These are phyloP conservation scores for Berberis thunbergii DNA, from an alignment of 164 flowering plant genomes.

Conservation along the genomic window DNA sequence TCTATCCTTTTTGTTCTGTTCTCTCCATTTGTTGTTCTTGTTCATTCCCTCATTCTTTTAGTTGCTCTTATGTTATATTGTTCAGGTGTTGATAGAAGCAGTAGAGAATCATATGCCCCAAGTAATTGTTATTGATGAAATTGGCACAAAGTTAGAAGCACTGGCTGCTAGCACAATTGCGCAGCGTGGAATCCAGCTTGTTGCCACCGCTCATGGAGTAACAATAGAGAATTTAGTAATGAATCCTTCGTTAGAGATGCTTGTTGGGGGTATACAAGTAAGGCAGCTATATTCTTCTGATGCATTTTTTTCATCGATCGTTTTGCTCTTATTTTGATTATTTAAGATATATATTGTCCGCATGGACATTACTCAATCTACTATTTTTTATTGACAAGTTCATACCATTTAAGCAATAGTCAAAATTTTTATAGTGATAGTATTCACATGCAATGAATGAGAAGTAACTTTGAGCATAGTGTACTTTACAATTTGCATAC, in stretches of 20 bases:
- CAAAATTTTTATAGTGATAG: no score
- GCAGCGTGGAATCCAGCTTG: conserved; percentile 94
- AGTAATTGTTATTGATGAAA: conserved; percentile 95
- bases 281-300: not conserved
- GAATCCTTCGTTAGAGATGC: conserved; percentile 93
- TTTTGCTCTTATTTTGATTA: not conserved
- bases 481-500: no score
- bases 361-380: no score
- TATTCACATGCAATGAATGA: no score
- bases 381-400: no score
- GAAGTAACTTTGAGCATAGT: no score
- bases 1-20: no score
- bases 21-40: no score
- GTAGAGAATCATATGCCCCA: conserved; percentile 99
- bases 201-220: conserved; percentile 96
- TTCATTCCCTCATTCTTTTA: no score
- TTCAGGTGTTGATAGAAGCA: conserved; percentile 87
- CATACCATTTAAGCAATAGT: no score
- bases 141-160: conserved; percentile 96
- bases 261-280: conserved; percentile 94
- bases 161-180: conserved; percentile 97
- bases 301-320: not conserved
- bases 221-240: conserved; percentile 80
- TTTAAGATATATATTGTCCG: no score
- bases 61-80: not conserved